These are phyloP conservation scores for Eimeria brunetti DNA, from an alignment of 169 alveolate species.

Conservation along the genomic window DNA sequence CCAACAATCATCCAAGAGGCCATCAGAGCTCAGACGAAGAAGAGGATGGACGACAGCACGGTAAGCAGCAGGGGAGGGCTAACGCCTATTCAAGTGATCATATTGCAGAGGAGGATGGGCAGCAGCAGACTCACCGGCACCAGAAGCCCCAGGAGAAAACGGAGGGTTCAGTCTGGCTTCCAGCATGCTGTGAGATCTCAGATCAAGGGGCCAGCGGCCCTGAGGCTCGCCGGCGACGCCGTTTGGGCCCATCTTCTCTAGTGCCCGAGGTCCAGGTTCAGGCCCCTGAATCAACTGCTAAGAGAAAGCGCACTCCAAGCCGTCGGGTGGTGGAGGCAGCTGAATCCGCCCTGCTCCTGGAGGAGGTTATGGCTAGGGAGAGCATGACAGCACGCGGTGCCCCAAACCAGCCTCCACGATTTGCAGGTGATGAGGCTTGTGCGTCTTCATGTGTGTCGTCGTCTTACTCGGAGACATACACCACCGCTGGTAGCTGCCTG, in stretches of 20 bases:
- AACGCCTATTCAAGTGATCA: too few relatives aligned
- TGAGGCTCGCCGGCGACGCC: conserved; percentile 37
- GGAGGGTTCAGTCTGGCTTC: neutral
- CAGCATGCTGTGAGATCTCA: neutral
- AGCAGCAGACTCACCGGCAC: neutral
- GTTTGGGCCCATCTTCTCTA: conserved; percentile 22
- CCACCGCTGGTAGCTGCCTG: neutral
- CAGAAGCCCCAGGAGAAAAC: conserved; percentile 1
- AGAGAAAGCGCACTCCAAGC: conserved; percentile 70
- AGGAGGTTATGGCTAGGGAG: conserved; percentile 61
- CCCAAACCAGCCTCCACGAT: neutral
- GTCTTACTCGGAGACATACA: neutral
- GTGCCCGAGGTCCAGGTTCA: neutral
- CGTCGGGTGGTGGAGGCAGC: conserved; percentile 76
- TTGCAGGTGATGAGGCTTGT: conserved; percentile 1
- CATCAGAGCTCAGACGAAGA: neutral
- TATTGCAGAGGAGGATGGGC: neutral
- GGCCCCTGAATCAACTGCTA: conserved; percentile 48
- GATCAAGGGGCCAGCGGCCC: conserved; percentile 17
- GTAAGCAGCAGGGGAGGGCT: neutral
- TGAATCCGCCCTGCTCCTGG: conserved; percentile 66
- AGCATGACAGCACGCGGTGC: conserved; percentile 11
- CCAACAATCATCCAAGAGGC: neutral
- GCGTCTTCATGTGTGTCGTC: neutral
- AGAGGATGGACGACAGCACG: neutral